A percentile compares a stretch with the other conserved stretches of the same genome.
Evolutionary conservation across 768 basidiomycete species (phyloP).

Genomic region (Mycena sanguinolenta): DNA sequence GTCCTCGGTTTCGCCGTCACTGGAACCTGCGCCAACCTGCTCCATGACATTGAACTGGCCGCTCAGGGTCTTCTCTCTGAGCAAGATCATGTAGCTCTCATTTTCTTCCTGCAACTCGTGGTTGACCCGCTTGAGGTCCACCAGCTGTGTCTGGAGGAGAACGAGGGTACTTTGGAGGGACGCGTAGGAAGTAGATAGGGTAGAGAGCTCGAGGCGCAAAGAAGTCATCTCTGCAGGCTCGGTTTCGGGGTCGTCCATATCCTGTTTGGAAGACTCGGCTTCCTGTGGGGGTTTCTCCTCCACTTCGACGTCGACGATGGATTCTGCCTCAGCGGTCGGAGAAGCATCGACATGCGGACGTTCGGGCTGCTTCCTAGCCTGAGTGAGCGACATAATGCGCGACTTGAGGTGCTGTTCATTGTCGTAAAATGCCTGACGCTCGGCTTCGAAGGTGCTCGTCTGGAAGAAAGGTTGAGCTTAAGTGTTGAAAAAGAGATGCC

Average conservation of each 20-base stretch:
- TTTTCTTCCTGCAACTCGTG: slow-evolving; percentile 94
- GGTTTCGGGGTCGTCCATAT: slow-evolving; percentile 73
- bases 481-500: slow-evolving; percentile 1
- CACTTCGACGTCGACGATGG: slow-evolving; percentile 56
- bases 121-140: slow-evolving; percentile 91
- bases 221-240: slow-evolving; percentile 93
- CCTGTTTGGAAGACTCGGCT: slow-evolving; percentile 51
- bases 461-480: slow-evolving; percentile 48
- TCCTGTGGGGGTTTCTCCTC: slow-evolving; percentile 47
- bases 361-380: slow-evolving; percentile 71
- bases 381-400: slow-evolving; percentile 84
- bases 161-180: slow-evolving; percentile 88
- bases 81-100: slow-evolving; percentile 94
- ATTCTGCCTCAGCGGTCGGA: slow-evolving; percentile 51
- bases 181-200: slow-evolving; percentile 86
- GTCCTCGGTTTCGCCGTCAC: slow-evolving; percentile 57
- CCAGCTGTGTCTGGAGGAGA: slow-evolving; percentile 86
- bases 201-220: slow-evolving; percentile 85
- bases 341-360: slow-evolving; percentile 38
- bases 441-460: slow-evolving; percentile 92
- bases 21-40: slow-evolving; percentile 69
- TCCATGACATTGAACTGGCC: slow-evolving; percentile 87
- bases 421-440: slow-evolving; percentile 93
- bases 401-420: slow-evolving; percentile 95
- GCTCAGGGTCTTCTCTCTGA: slow-evolving; percentile 91